A percentile compares a stretch with the other conserved stretches of the same genome.
These are phyloP conservation scores for Peterozyma toletana DNA, from an alignment of 805 yeast genomes.

Conservation along the genomic window DNA sequence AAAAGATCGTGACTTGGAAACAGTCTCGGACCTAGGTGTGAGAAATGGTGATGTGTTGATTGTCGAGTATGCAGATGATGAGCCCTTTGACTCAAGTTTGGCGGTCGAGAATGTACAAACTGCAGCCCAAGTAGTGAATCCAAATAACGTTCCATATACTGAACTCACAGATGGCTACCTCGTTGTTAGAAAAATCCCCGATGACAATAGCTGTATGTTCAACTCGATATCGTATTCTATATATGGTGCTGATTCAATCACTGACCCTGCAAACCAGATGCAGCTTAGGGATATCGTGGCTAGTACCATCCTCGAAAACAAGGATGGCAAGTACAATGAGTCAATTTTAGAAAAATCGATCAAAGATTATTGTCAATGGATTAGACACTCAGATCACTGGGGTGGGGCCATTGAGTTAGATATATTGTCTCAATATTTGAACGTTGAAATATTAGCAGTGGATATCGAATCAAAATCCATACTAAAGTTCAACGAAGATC, in stretches of 20 bases:
- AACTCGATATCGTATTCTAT: conserved; percentile 51
- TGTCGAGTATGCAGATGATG: conserved; percentile 18
- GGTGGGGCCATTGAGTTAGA: conserved; percentile 80
- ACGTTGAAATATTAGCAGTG: conserved; percentile 46
- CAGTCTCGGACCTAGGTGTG: conserved; percentile 36
- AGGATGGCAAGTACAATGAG: conserved; percentile 37
- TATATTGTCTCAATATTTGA: conserved; percentile 46
- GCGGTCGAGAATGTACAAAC: conserved; percentile 2
- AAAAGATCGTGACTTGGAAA: conserved; percentile 10
- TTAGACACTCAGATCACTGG: conserved; percentile 54
- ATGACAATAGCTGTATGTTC: conserved; percentile 75
- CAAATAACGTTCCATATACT: conserved; percentile 8
- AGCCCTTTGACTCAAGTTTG: not conserved
- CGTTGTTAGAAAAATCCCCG: conserved; percentile 54
- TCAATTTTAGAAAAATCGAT: conserved; percentile 49
- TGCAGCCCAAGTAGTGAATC: conserved; percentile 4
- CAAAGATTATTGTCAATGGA: conserved; percentile 54
- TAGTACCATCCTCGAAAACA: conserved; percentile 31
- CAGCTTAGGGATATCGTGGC: conserved; percentile 45
- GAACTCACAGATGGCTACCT: conserved; percentile 23
- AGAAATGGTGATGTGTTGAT: conserved; percentile 54
- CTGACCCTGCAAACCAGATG: conserved; percentile 14
- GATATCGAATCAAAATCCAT: conserved; percentile 58
- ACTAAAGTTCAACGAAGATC: conserved; percentile 42
- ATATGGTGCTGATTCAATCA: conserved; percentile 14